A percentile compares a stretch with the other conserved stretches of the same genome.
Conservation (phyloP, 306 rosid genomes). For the Medicago ruthenica region DNA sequence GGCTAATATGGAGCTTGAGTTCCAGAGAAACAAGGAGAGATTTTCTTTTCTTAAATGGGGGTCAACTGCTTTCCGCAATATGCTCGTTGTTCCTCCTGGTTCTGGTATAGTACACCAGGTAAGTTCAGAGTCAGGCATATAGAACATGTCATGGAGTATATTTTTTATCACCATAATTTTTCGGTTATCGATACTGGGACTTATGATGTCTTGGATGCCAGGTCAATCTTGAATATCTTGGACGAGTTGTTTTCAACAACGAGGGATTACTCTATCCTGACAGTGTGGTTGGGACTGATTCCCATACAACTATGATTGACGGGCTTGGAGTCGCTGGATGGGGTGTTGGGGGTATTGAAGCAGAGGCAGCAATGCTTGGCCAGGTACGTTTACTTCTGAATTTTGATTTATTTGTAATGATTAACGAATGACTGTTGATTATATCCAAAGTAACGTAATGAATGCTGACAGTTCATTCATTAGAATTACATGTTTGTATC, state of each 20-base stretch:
- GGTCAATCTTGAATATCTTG: slow-evolving; percentile 99
- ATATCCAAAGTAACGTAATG: slow-evolving; percentile 5
- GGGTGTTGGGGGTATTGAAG: slow-evolving; percentile 99
- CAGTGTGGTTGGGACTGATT: slow-evolving; percentile 99
- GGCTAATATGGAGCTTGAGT: slow-evolving; percentile 97
- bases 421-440: slow-evolving; percentile 1
- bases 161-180: slow-evolving; percentile 1
- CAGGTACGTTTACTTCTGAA: slow-evolving; percentile 64
- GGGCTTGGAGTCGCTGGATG: slow-evolving; percentile 99
- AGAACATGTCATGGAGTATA: slow-evolving; percentile 21
- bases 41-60: slow-evolving; percentile 99
- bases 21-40: slow-evolving; percentile 93
- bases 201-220: slow-evolving; percentile 48
- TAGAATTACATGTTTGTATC: slow-evolving; percentile 19
- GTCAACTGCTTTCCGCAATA: slow-evolving; percentile 87
- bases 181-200: slow-evolving; percentile 30
- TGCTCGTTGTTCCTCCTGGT: slow-evolving; percentile 99
- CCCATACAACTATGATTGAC: slow-evolving; percentile 99
- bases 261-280: slow-evolving; percentile 95
- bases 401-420: slow-evolving; percentile 15
- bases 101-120: slow-evolving; percentile 99
- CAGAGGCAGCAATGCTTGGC: slow-evolving; percentile 99
- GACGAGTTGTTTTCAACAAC: slow-evolving; percentile 92
- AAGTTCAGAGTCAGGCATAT: slow-evolving; percentile 43
- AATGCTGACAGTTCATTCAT: slow-evolving; percentile 29